Evolutionary conservation across 2,329 filamentous ascomycete genomes (phyloP), one percentile per base, ranked within the genome.

Genomic region (Ophiobolus disseminans): DNA sequence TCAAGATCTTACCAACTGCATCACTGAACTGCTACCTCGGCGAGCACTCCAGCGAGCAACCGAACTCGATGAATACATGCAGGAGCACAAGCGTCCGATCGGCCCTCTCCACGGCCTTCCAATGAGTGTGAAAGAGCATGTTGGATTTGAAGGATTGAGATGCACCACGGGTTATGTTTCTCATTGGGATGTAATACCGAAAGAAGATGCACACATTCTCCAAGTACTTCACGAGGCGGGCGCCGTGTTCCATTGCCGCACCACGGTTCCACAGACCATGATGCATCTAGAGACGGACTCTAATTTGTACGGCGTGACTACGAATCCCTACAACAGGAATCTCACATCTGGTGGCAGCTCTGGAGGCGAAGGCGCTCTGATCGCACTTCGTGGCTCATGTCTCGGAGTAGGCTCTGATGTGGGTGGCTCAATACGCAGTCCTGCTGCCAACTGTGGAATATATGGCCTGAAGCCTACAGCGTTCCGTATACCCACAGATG

Each of bases 281-380:
- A 82, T 83, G 80, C 79, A 81, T 53, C 62, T 82, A 8, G 81
- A 82, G 57, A 81, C 78, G 2, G 73, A 68, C 44, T 79, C 64
- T 40, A 82, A 81, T 51, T 55, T 82, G 16, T 81, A 78, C 47
- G 80, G 80, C 2, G 70, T 75, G 0, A 85, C 82, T 0, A 73
- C 78, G 8, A 84, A 84, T 55, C 82, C 82, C 0, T 76, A 75
- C 62, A 83, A 85, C 60, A 73, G 70, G 1, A 74, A 69, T 1
- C 62, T 84, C 19, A 80, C 80, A 0, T 60, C 74, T 14, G 82
- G 82, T 5, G 82, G 82, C 2, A 80, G 77, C 3, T 81, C 78
- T 5, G 82, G 83, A 32, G 82, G 82, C 35, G 82, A 85, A 66
- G 81, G 81, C 1, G 81, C 82, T 0, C 65, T 85, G 3, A 46